Percentiles rank a stretch among this genome's conserved stretches.
Conservation (phyloP, 805 yeast genomes). For the Jamesozyma spencerorum region DNA sequence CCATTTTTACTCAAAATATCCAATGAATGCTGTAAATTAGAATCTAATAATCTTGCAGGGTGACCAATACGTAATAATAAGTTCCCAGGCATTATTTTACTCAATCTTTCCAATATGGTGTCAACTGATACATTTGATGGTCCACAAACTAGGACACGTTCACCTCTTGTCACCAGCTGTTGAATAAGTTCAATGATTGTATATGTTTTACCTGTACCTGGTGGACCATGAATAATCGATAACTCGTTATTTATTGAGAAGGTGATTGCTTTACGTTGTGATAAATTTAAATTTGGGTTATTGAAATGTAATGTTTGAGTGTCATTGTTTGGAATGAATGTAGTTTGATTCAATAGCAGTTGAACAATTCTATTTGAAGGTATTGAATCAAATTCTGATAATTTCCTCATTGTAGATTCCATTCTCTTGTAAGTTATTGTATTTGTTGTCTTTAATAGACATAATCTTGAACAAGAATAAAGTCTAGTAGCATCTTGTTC, state of each 20-base stretch:
- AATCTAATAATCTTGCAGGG: conserved; percentile 71
- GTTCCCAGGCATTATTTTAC: conserved; percentile 34
- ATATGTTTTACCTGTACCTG: conserved; percentile 76
- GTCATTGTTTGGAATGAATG: conserved; percentile 8
- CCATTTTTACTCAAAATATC: conserved; percentile 58
- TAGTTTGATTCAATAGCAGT: conserved; percentile 36
- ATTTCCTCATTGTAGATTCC: conserved; percentile 64
- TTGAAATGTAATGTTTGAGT: conserved; percentile 7
- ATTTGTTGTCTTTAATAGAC: conserved; percentile 43
- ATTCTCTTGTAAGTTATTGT: conserved; percentile 68
- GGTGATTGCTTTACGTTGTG: conserved; percentile 65
- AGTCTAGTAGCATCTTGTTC: conserved; percentile 44
- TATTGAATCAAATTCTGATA: conserved; percentile 39
- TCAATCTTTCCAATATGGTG: conserved; percentile 72
- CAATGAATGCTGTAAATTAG: conserved; percentile 60
- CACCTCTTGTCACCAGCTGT: conserved; percentile 48
- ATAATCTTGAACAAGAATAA: conserved; percentile 18
- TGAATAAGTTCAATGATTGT: conserved; percentile 74
- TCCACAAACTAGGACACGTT: conserved; percentile 74
- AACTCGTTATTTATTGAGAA: conserved; percentile 56
- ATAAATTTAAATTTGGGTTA: conserved; percentile 36
- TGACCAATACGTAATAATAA: conserved; percentile 80
- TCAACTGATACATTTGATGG: conserved; percentile 92
- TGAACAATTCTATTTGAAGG: conserved; percentile 34
- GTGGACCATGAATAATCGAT: conserved; percentile 64